Evolutionary conservation across 108 stramenopile species (phyloP), one percentile per base, ranked within the genome.

Genomic region (Fragilaria radians): DNA sequence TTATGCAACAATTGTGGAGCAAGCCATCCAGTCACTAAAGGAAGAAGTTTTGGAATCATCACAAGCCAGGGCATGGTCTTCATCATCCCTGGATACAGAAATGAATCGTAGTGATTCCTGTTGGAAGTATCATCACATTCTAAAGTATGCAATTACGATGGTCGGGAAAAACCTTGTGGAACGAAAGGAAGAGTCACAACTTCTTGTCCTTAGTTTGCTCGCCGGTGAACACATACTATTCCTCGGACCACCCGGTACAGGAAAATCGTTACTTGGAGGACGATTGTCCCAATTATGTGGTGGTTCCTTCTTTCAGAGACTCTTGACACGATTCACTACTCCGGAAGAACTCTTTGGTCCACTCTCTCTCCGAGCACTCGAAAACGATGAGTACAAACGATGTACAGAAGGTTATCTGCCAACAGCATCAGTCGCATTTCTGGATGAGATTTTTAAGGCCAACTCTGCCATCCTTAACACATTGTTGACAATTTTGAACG

Each of bases 381-480:
- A 83, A 54, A 81, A 85, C 29, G 88, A 89, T 54, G 75, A 81
- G 46, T 89, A 85, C 52, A 57, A 72, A 9, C 69, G 88, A 48
- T 61, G 61, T 32, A 85, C 84, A 5, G 74, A 71, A 25, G 87
- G 87, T 4, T 89, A 76, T 46, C 62, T 85, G 5, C 84, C 82
- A 1, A 80, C 78, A 14, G 79, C 84, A 5, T 48, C 64, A 1
- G 74, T 85, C 17, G 82, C 72, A 1, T 81, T 81, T 52, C 42
- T 79, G 19, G 82, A 84, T 58, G 86, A 89, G 58, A 89, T 89
- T 25, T 89, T 89, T 70, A 85, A 85, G 54, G 83, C 88, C 23
- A 83, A 85, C 50, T 77, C 74, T 46, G 74, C 82, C n/a, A 85
- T 89, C 18, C 70, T 89, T 49, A 85, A 85, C 52, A 83, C 84